Percentiles rank a stretch among this genome's conserved stretches.
These are phyloP conservation scores for Cladosporium sp. DNA, from an alignment of 2,329 filamentous ascomycete genomes.

Conservation along the genomic window DNA sequence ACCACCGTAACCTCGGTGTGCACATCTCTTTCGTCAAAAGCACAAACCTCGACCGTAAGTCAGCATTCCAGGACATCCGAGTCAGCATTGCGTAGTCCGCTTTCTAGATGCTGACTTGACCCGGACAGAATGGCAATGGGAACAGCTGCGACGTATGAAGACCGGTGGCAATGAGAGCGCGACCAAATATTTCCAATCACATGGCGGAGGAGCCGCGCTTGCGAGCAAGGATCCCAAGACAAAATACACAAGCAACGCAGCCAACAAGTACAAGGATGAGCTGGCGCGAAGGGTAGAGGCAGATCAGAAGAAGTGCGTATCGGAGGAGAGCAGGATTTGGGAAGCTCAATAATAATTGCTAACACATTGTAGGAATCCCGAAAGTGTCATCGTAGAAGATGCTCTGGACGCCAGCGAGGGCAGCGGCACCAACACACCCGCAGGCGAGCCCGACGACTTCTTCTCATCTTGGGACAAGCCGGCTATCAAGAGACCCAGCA, in stretches of 20 bases:
- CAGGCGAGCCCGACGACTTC: constrained; percentile 86
- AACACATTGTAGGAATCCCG: constrained; percentile 62
- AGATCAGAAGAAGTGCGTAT: constrained; percentile 72
- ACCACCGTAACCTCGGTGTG: constrained; percentile 95
- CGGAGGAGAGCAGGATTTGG: constrained; percentile 31
- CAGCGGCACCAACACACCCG: constrained; percentile 70
- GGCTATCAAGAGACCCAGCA: constrained; percentile 90
- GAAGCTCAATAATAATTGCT: constrained; percentile 15
- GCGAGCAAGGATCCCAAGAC: constrained; percentile 95
- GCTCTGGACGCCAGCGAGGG: constrained; percentile 54
- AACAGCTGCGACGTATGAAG: constrained; percentile 95
- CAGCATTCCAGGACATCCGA: not conserved
- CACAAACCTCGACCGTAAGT: constrained; percentile 94
- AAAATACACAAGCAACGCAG: constrained; percentile 92
- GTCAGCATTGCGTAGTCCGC: not conserved
- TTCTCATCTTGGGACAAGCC: constrained; percentile 99
- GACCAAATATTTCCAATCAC: constrained; percentile 96
- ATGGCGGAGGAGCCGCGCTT: constrained; percentile 88
- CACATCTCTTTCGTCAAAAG: constrained; percentile 99
- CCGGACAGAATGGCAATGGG: constrained; percentile 80
- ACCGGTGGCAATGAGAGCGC: constrained; percentile 97
- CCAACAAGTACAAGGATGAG: constrained; percentile 97
- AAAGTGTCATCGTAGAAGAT: constrained; percentile 82
- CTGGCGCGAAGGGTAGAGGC: constrained; percentile 77
- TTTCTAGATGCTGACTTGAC: not conserved